Evolutionary conservation across 495 filamentous ascomycete genomes (phyloP).

Genomic region (Acidiella bohemica): DNA sequence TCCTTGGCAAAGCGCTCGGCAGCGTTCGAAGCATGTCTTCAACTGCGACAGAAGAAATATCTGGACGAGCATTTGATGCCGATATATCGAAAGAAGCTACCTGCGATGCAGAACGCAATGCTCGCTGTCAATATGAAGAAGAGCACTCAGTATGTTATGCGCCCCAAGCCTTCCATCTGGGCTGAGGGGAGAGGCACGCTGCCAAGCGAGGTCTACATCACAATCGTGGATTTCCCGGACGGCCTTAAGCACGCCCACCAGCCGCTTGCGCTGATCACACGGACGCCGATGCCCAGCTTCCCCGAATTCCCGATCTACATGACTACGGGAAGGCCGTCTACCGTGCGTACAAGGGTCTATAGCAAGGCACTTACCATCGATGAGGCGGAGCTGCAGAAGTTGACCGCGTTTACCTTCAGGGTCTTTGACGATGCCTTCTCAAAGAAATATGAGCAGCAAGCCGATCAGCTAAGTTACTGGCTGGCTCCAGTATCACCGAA

Average conservation of each 20-base stretch:
- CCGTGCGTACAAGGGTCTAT: conserved; percentile 37
- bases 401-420: conserved; percentile 59
- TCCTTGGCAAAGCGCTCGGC: conserved; percentile 75
- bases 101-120: conserved; percentile 80
- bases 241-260: conserved; percentile 46
- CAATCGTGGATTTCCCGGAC: conserved; percentile 47
- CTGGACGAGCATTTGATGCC: conserved; percentile 64
- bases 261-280: conserved; percentile 60
- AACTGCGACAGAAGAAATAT: conserved; percentile 50
- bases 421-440: conserved; percentile 82
- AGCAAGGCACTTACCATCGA: conserved; percentile 31
- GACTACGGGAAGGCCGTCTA: conserved; percentile 43
- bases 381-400: conserved; percentile 31
- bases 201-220: conserved; percentile 48
- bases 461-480: conserved; percentile 68
- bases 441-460: conserved; percentile 57
- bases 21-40: conserved; percentile 71
- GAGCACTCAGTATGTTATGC: conserved; percentile 59
- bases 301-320: conserved; percentile 61
- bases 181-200: conserved; percentile 34
- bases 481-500: conserved; percentile 43
- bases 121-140: conserved; percentile 70
- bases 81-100: conserved; percentile 56
- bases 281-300: conserved; percentile 47
- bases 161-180: conserved; percentile 70